Evolutionary conservation across 345 rosid species (phyloP).

Genomic region (Salix purpurea): DNA sequence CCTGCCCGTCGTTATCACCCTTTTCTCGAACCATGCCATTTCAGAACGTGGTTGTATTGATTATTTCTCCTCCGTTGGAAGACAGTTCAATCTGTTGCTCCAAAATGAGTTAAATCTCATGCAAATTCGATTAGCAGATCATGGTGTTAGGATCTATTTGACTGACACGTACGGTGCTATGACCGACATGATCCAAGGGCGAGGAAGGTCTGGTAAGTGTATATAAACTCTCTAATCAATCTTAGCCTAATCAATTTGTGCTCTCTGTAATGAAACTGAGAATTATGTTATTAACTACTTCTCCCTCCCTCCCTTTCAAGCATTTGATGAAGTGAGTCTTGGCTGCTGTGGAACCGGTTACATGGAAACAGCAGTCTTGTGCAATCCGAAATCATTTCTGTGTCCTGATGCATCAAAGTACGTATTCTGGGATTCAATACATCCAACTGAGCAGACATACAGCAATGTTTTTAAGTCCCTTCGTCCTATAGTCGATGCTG

Average conservation of each 20-base stretch:
- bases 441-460: slow-evolving; percentile 66
- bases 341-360: slow-evolving; percentile 88
- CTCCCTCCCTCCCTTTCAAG: slow-evolving; percentile 14
- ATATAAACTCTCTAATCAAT: too few species aligned
- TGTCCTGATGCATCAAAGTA: slow-evolving; percentile 65
- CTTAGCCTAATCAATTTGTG: too few species aligned
- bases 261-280: neutral
- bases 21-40: slow-evolving; percentile 35
- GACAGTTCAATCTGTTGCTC: slow-evolving; percentile 44
- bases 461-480: slow-evolving; percentile 23
- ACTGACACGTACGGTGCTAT: slow-evolving; percentile 39
- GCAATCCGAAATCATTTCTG: slow-evolving; percentile 56
- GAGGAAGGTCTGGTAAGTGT: slow-evolving; percentile 36
- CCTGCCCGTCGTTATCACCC: slow-evolving; percentile 63
- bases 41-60: slow-evolving; percentile 52
- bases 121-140: slow-evolving; percentile 27
- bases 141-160: slow-evolving; percentile 34
- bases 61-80: slow-evolving; percentile 38
- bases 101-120: slow-evolving; percentile 40
- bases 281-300: neutral
- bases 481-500: slow-evolving; percentile 33
- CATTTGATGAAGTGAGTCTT: slow-evolving; percentile 44
- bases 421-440: slow-evolving; percentile 82
- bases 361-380: slow-evolving; percentile 49
- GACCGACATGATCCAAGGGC: slow-evolving; percentile 37